Conservation (phyloP, 2,329 filamentous ascomycete genomes). For the Exophiala mesophila region DNA sequence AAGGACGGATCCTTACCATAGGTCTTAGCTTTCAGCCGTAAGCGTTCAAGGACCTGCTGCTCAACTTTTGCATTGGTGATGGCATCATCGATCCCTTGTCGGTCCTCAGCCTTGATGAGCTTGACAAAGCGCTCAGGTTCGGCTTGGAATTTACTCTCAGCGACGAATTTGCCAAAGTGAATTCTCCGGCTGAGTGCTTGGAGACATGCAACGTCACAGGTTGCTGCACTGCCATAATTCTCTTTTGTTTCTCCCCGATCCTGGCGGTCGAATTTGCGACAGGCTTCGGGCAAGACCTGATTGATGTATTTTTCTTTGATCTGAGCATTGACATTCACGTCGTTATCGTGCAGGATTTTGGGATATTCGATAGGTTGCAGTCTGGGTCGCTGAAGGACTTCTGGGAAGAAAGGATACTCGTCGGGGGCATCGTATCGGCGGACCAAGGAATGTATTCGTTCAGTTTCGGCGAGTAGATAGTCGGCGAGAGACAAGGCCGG, state of each 20-base stretch:
- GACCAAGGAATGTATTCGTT: conserved; percentile 84
- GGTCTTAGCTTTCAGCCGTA: conserved; percentile 83
- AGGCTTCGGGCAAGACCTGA: conserved; percentile 77
- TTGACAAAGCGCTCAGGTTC: conserved; percentile 75
- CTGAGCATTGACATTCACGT: conserved; percentile 82
- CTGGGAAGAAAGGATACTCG: conserved; percentile 95
- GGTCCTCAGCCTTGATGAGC: conserved; percentile 76
- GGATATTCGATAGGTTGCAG: conserved; percentile 87
- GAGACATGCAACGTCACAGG: conserved; percentile 82
- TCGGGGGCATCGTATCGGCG: conserved; percentile 94
- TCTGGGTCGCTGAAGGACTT: conserved; percentile 71
- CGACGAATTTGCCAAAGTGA: conserved; percentile 98
- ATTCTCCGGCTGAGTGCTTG: conserved; percentile 87
- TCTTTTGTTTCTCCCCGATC: conserved; percentile 83
- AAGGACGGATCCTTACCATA: conserved; percentile 86
- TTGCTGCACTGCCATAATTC: conserved; percentile 91
- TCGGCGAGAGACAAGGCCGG: conserved; percentile 95
- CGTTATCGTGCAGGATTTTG: conserved; percentile 76
- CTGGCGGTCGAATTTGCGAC: conserved; percentile 67
- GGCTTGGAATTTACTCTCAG: conserved; percentile 86
- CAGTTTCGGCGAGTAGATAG: conserved; percentile 87
- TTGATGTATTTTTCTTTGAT: conserved; percentile 83
- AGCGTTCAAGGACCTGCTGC: conserved; percentile 79
- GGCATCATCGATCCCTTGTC: conserved; percentile 74
- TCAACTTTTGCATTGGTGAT: conserved; percentile 90